Conservation (phyloP, 75 land plant genomes). For the Isoetes taiwanensis region DNA sequence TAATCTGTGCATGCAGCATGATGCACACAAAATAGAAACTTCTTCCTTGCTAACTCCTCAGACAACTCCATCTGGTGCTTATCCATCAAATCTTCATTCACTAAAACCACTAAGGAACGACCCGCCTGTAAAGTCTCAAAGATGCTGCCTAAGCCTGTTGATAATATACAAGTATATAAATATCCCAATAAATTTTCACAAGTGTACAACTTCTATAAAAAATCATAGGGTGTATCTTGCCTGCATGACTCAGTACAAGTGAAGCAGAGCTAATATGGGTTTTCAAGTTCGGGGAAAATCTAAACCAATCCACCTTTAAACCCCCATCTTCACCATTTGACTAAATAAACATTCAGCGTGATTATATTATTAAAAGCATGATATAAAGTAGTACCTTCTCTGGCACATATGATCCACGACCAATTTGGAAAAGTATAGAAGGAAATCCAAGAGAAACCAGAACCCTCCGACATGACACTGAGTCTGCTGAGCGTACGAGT, state of each 20-base stretch:
- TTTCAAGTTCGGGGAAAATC: slow-evolving; percentile 59
- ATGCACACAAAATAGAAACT: slow-evolving; percentile 57
- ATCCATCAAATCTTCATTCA: slow-evolving; percentile 91
- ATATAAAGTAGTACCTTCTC: slow-evolving; percentile 32
- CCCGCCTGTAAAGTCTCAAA: slow-evolving; percentile 64
- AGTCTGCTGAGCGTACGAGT: slow-evolving; percentile 52
- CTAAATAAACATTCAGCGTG: slow-evolving; percentile 18
- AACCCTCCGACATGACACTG: slow-evolving; percentile 30
- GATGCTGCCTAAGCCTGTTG: slow-evolving; percentile 79
- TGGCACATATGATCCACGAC: slow-evolving; percentile 71
- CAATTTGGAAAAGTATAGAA: slow-evolving; percentile 67
- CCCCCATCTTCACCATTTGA: slow-evolving; percentile 36
- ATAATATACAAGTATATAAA: no score
- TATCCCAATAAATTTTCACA: no score
- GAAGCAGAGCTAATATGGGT: slow-evolving; percentile 50
- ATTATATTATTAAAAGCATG: not conserved
- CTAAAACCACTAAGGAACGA: slow-evolving; percentile 77
- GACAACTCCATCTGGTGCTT: slow-evolving; percentile 89
- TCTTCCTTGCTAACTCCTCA: slow-evolving; percentile 71
- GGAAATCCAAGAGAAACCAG: slow-evolving; percentile 53
- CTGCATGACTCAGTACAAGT: slow-evolving; percentile 94
- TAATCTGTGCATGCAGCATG: no score
- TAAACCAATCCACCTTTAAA: slow-evolving; percentile 57
- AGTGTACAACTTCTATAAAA: no score
- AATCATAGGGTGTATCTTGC: no score